Percentiles rank a stretch among this genome's conserved stretches.
These are phyloP conservation scores for Aegilops sharonensis DNA, from an alignment of 176 grass and related monocot genomes.

Conservation along the genomic window DNA sequence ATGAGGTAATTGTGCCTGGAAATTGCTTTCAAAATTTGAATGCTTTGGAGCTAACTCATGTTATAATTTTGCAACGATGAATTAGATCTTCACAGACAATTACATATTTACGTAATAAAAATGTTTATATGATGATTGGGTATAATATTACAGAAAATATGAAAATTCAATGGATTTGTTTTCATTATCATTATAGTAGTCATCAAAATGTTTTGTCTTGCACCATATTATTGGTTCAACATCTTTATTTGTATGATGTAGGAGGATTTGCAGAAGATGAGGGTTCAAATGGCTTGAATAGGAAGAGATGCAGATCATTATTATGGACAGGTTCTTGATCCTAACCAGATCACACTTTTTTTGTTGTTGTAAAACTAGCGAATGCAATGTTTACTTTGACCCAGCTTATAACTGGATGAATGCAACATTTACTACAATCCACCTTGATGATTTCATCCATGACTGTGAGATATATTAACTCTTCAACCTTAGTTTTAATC, in stretches of 20 bases:
- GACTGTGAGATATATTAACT: too few species aligned
- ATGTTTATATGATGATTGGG: not conserved
- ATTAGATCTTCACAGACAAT: too few species aligned
- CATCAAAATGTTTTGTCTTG: constrained; percentile 29
- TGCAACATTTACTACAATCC: too few species aligned
- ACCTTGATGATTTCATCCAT: too few species aligned
- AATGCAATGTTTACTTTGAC: too few species aligned
- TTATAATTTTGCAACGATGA: too few species aligned
- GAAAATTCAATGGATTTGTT: not conserved
- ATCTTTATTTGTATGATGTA: constrained; percentile 32
- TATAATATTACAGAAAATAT: constrained; percentile 7
- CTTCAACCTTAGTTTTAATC: too few species aligned
- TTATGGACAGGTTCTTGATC: constrained; percentile 71
- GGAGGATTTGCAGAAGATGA: constrained; percentile 97
- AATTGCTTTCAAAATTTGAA: too few species aligned
- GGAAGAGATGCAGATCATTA: constrained; percentile 96
- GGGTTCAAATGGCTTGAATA: constrained; percentile 98
- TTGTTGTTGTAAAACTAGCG: too few species aligned
- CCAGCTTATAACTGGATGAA: too few species aligned
- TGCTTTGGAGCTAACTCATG: too few species aligned
- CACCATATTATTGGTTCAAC: not conserved
- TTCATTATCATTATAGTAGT: not conserved
- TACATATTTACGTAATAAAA: not conserved
- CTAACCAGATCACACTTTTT: not conserved
- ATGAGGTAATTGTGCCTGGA: too few species aligned